Conservation (phyloP, 2,329 filamentous ascomycete genomes). For the Fusarium euwallaceae region DNA sequence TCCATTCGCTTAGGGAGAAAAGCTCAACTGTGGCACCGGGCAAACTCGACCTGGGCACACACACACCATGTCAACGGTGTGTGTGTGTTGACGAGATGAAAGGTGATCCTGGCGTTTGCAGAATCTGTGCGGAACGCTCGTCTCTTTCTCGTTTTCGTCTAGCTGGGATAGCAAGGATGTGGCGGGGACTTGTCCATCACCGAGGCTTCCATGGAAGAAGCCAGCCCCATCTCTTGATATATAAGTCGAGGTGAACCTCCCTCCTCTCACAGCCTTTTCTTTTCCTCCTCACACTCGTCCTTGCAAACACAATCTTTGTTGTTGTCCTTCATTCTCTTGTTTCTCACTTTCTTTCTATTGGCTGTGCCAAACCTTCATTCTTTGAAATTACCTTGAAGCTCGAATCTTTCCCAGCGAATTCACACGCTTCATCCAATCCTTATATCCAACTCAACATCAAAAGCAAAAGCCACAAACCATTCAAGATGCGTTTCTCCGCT, state of each 20-base stretch:
- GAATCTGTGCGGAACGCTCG: slow-evolving; percentile 5
- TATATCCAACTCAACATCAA: slow-evolving; percentile 20
- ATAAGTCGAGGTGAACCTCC: slow-evolving; percentile 33
- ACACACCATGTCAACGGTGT: slow-evolving; percentile 6
- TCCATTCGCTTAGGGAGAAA: not conserved
- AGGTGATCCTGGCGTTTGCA: slow-evolving; percentile 20
- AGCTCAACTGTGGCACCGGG: not conserved
- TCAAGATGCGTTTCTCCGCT: slow-evolving; percentile 54
- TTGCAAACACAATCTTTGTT: slow-evolving; percentile 41
- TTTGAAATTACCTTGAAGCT: slow-evolving; percentile 35
- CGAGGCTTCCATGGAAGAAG: not conserved
- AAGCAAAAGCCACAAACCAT: slow-evolving; percentile 22
- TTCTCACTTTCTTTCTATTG: slow-evolving; percentile 48
- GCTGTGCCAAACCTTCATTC: slow-evolving; percentile 49
- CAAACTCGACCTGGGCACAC: not conserved
- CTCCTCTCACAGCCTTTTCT: not conserved
- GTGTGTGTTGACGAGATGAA: slow-evolving; percentile 18
- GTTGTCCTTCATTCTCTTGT: slow-evolving; percentile 29
- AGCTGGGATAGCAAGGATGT: slow-evolving; percentile 11
- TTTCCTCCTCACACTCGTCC: slow-evolving; percentile 41
- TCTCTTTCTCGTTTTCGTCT: slow-evolving; percentile 9
- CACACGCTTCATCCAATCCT: slow-evolving; percentile 43
- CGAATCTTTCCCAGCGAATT: slow-evolving; percentile 28
- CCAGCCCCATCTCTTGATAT: slow-evolving; percentile 26
- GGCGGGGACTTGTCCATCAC: slow-evolving; percentile 7